Evolutionary conservation across 805 yeast genomes (phyloP), one percentile per base, ranked within the genome.

Genomic region (Zygotorulaspora florentina): DNA sequence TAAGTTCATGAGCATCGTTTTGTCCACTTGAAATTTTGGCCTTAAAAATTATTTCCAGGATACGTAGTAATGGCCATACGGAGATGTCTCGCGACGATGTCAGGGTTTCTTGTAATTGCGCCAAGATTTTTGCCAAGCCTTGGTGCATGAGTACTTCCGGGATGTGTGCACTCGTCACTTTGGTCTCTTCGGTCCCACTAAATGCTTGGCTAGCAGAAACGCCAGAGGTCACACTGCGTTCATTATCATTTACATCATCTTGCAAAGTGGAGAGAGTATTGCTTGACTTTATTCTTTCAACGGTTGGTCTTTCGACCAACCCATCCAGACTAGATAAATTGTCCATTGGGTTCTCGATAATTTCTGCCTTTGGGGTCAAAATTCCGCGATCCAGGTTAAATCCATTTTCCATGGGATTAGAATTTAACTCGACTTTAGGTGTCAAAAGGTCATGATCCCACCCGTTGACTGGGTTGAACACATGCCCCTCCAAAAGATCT

Each of bases 1-100:
- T 76, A 52, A 93, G 72, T 59, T 91, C 99, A 57, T 93, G 97
- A 0, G 98, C 96, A 68, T 91, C 99, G 59, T 91, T 96, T 64
- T 93, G 99, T 38, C 78, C 79, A 29, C 85, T 70, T 2, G 95
- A 82, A 23, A 93, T 82, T 52, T 78, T 80, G 3, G 90, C 81
- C 45, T 81, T 77, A 66, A 83, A 85, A 12, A 85, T 81, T 8
- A 64, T 65, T 58, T 91, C 98, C 41, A 93, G 66, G 9, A 79
- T 82, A 42, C 76, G 83, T 15, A 91, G 68, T 40, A 90, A 76
- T 1, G 87, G 83, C 90, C 95, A 84, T 0, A 87, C 89, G 0
- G 90, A 80, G 4, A 82, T 66, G 8, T 81, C 73, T 44, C 76
- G 72, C 1, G 81, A 64, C 1, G 76, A 57, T 41, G 72, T 62